Percentiles rank a stretch among this genome's conserved stretches.
phyloP scores from a whole-genome alignment of 2,329 filamentous ascomycete species.

The Talaromyces atroroseus region DNA sequence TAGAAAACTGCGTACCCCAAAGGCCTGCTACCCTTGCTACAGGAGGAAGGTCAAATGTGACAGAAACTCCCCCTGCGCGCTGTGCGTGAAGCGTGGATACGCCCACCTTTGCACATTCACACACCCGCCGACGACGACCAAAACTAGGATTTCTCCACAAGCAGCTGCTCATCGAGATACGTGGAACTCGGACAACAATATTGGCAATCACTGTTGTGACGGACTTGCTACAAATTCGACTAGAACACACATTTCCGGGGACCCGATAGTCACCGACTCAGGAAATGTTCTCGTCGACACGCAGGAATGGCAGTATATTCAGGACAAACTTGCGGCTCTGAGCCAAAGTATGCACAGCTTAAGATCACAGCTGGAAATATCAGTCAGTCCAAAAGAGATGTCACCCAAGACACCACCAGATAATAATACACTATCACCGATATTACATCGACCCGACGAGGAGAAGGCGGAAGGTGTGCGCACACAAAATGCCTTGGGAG shows the following conservation, averaged over 20 bases:
- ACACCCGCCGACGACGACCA: conserved; percentile 41
- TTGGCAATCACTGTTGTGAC: neutral
- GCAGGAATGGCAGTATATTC: conserved; percentile 40
- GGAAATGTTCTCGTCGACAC: conserved; percentile 34
- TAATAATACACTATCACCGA: conserved; percentile 24
- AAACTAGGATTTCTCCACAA: conserved; percentile 18
- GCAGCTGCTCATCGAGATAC: neutral
- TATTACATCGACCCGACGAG: neutral
- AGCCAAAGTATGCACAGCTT: conserved; percentile 35
- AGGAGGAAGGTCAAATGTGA: conserved; percentile 46
- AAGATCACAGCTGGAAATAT: conserved; percentile 33
- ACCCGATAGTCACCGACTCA: conserved; percentile 10
- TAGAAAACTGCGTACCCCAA: conserved; percentile 38
- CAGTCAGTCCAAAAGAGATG: conserved; percentile 17
- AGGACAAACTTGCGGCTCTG: conserved; percentile 36
- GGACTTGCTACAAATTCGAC: neutral
- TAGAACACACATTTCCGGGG: conserved; percentile 12
- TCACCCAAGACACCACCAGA: conserved; percentile 15
- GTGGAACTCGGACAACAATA: neutral
- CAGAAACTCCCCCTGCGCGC: conserved; percentile 44
- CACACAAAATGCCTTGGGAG: conserved; percentile 54
- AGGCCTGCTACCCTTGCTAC: conserved; percentile 43
- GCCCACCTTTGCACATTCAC: conserved; percentile 46
- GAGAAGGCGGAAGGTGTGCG: conserved; percentile 49
- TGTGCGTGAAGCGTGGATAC: conserved; percentile 46